Base-by-base conservation (phyloP, 768 basidiomycete genomes). In the Mycena vitilis region DNA sequence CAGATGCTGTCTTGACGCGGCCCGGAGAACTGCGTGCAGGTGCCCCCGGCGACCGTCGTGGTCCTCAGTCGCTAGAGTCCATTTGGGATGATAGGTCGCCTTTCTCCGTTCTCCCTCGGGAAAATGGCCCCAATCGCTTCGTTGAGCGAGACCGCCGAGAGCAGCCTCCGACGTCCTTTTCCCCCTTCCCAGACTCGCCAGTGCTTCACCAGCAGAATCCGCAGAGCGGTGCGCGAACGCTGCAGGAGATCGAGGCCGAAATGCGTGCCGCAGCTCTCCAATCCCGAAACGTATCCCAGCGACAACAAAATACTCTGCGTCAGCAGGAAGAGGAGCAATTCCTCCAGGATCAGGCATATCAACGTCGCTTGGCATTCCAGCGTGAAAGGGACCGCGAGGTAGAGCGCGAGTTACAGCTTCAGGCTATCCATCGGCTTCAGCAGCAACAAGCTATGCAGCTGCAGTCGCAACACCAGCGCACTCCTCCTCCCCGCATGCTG, bases 201-300 rank as follows among this genome's bases (percentile, higher is more conserved):
- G 60, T 69, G 22, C 71, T 69, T 58, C 85, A 83, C 22, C 81
- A 79, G 65, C 69, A 75, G 9, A 73, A 75, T 62, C 30, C 82
- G 78, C 66, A 80, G 76, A 53, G 34, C 72, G 83, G 84, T 42
- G 82, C 84, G 12, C 88, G 89, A 22, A 94, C 93, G 0, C 76
- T 95, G 34, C 89, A 93, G 71, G 94, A 95, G 71, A 90, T 95
- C 66, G 94, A 95, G 74, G 87, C 89, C 4, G 94, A 95, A 78
- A 93, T 95, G 92, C 84, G 85, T n/a, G 85, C 85, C 9, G 85
- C 84, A 25, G 87, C 88, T 36, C 84, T 87, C 60, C 84, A 87
- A 67, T 76, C 78, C 12, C 77, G 81, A 34, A 67, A 66, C 18
- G 70, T 69, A 51, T 75, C 81, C 34, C 82, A 86, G 65, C 83